Percentiles rank a stretch among this genome's conserved stretches.
Conservation (phyloP, 805 yeast genomes). For the Yarrowia bubula region DNA sequence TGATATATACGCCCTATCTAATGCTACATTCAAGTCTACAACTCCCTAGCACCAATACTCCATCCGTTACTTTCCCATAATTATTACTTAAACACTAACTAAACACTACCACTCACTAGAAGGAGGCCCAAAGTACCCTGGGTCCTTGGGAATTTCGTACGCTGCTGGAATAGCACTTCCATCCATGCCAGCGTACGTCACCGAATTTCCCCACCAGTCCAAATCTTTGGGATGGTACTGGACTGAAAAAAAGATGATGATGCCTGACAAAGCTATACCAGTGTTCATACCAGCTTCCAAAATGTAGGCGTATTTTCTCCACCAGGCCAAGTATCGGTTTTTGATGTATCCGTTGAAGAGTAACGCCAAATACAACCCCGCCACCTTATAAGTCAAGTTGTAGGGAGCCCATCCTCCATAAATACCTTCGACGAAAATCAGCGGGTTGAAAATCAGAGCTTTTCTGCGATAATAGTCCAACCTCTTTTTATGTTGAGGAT, state of each 20-base stretch:
- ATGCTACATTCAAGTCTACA: no score
- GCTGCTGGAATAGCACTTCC: slow-evolving; percentile 30
- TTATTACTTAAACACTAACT: background rate
- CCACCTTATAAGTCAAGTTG: slow-evolving; percentile 45
- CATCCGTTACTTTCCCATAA: no score
- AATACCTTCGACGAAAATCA: slow-evolving; percentile 48
- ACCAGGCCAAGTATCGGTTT: slow-evolving; percentile 53
- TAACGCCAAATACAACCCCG: slow-evolving; percentile 44
- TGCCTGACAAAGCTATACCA: slow-evolving; percentile 61
- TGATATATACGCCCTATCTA: no score
- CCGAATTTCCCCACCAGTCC: slow-evolving; percentile 65
- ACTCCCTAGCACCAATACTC: background rate
- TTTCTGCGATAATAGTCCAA: slow-evolving; percentile 6
- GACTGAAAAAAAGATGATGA: slow-evolving; percentile 55
- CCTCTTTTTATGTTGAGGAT: background rate
- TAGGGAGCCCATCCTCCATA: slow-evolving; percentile 40
- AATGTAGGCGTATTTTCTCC: slow-evolving; percentile 51
- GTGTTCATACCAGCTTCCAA: slow-evolving; percentile 57
- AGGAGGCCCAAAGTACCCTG: slow-evolving; percentile 37
- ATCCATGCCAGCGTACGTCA: slow-evolving; percentile 21
- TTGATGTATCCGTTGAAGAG: slow-evolving; percentile 49
- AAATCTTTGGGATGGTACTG: slow-evolving; percentile 46
- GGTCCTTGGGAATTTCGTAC: slow-evolving; percentile 29
- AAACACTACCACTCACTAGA: slow-evolving; percentile 30
- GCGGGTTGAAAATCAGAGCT: slow-evolving; percentile 43